Evolutionary conservation across 2,329 filamentous ascomycete genomes (phyloP), one percentile per base, ranked within the genome.

Genomic region (Alternaria metachromatica): DNA sequence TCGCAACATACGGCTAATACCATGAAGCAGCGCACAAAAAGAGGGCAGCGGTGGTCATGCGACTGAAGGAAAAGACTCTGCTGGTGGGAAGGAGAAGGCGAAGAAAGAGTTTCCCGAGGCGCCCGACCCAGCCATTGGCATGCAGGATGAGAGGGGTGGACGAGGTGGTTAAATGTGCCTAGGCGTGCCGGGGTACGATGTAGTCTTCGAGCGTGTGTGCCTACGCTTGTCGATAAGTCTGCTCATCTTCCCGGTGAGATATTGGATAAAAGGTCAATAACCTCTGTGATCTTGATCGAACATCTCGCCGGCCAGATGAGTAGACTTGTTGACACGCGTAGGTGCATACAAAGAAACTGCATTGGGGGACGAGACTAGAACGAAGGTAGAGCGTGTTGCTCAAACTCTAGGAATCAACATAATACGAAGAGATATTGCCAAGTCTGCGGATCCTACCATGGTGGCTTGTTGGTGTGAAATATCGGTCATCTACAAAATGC

Each of bases 81-180:
- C 74, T 23, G 76, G 78, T 23, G 79, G 75, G 28, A 77, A 71
- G 50, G 66, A 72, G 25, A 81, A 80, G 73, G 81, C 82, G 25
- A 85, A 85, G 78, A 72, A 82, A 58, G 82, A 84, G 58, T 78
- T 81, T 58, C 84, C 84, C 4, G 84, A 84, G 71, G 80, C 82
- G 13, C 83, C 84, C 1, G 82, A 81, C 53, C 73, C 76, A 53
- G 79, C 79, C 6, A 84, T 85, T 68, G 84, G 84, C 0, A 84
- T 85, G 81, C 82, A 85, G 72, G 83, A 85, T 71, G 83, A 85
- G 78, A 76, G 83, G 58, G 84, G 83, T 60, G 80, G 79, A 44
- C 81, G 83, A 58, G 82, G 82, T 44, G 74, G 65, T 70, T 81
- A 50, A 45, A n/a, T 18, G n/a, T n/a, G 33, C 7, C 8, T 37